A percentile compares a stretch with the other conserved stretches of the same genome.
phyloP scores from a whole-genome alignment of 192 early-diverging fungal species.

The Lunasporangiospora selenospora region DNA sequence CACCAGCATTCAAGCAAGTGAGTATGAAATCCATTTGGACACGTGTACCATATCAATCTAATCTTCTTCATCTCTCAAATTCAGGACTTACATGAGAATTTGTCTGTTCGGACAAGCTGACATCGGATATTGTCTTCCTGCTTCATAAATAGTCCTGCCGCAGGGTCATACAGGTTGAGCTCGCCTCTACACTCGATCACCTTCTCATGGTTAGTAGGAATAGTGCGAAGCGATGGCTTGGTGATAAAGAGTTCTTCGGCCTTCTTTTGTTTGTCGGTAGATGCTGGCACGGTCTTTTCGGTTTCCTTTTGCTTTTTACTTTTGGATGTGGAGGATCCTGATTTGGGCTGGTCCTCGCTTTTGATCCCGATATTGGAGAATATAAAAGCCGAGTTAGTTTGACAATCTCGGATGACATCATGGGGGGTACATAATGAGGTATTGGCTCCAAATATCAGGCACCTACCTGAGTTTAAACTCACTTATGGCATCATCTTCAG shows the following conservation, averaged over 20 bases:
- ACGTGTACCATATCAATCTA: constrained; percentile 48
- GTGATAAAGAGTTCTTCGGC: constrained; percentile 15
- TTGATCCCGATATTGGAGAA: too few species aligned
- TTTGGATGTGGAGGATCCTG: too few species aligned
- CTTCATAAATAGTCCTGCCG: constrained; percentile 56
- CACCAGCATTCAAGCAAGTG: too few species aligned
- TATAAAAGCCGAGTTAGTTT: background rate
- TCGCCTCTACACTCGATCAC: constrained; percentile 58
- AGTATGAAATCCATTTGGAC: constrained; percentile 40
- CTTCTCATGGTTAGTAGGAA: constrained; percentile 52
- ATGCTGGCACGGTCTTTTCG: background rate
- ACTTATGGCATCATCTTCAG: constrained; percentile 58
- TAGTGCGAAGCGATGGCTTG: constrained; percentile 19
- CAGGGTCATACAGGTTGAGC: constrained; percentile 73
- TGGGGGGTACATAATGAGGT: background rate
- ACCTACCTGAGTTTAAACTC: constrained; percentile 54
- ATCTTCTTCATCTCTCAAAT: too few species aligned
- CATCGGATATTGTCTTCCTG: constrained; percentile 48
- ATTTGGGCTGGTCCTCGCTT: too few species aligned
- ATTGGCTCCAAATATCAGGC: too few species aligned
- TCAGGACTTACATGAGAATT: constrained; percentile 19
- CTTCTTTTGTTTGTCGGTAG: constrained; percentile 7
- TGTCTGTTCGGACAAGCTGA: constrained; percentile 27
- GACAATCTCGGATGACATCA: background rate
- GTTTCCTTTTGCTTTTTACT: too few species aligned